A percentile compares a stretch with the other conserved stretches of the same genome.
These are phyloP conservation scores for Fusarium phyllophilum DNA, from an alignment of 2,329 filamentous ascomycete species.

Conservation along the genomic window DNA sequence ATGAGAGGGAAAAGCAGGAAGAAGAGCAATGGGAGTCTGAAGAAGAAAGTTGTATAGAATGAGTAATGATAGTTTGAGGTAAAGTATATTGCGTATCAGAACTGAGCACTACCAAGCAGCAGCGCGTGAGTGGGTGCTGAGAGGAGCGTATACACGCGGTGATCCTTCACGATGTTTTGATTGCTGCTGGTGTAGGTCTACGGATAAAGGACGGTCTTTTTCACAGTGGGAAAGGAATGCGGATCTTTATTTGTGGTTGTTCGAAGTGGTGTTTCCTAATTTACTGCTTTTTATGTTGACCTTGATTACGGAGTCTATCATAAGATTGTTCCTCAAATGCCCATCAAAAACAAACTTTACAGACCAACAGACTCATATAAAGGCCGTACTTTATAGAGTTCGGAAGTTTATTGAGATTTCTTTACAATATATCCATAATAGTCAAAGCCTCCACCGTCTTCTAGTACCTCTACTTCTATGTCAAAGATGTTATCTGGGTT, in stretches of 20 bases:
- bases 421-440: neutral
- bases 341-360: neutral
- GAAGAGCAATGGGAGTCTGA: neutral
- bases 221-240: neutral
- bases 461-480: neutral
- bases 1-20: too few species aligned
- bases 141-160: too few species aligned
- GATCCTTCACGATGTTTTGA: neutral
- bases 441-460: neutral
- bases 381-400: neutral
- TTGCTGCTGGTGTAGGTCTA: neutral
- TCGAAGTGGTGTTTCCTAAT: neutral
- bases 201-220: neutral
- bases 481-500: neutral
- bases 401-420: neutral
- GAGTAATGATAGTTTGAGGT: neutral
- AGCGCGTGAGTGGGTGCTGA: too few species aligned
- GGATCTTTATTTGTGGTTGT: neutral
- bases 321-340: neutral
- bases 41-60: neutral
- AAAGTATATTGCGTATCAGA: neutral
- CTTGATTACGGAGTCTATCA: neutral
- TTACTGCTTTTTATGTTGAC: fast-evolving
- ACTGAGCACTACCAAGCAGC: too few species aligned
- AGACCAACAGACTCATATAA: neutral